These are phyloP conservation scores for Populus nigra DNA, from an alignment of 345 rosid genomes.

Conservation along the genomic window DNA sequence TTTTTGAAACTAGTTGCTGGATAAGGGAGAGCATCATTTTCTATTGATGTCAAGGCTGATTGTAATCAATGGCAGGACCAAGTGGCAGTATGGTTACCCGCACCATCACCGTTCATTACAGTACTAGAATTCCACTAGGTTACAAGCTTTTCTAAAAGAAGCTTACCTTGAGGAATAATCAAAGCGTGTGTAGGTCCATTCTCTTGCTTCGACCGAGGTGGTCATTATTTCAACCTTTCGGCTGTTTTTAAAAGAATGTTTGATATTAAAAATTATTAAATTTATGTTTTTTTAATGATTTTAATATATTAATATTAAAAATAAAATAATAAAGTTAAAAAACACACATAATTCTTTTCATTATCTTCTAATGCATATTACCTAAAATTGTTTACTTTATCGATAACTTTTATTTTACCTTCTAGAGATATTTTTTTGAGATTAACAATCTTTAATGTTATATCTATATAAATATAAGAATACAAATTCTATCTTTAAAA, in stretches of 20 bases:
- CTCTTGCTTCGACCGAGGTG: no score
- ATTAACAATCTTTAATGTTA: not conserved
- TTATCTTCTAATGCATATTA: not conserved
- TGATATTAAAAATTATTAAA: no score
- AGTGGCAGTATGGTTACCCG: not conserved
- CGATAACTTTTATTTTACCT: not conserved
- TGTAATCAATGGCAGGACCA: not conserved
- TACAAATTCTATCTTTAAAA: no score
- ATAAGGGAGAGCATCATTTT: conserved; percentile 25
- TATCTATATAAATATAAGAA: no score
- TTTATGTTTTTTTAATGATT: no score
- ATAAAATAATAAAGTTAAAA: no score
- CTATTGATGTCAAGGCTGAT: not conserved
- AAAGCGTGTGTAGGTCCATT: not conserved
- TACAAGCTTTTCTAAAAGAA: not conserved
- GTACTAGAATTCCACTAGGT: not conserved
- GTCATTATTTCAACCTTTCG: no score
- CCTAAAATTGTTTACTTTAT: not conserved
- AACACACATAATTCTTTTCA: not conserved
- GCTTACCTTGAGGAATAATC: not conserved
- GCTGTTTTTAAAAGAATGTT: no score
- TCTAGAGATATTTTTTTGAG: not conserved
- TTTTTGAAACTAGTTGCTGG: not conserved
- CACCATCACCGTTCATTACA: conserved; percentile 15
- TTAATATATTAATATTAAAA: no score